These are phyloP conservation scores for Coemansia guatemalensis DNA, from an alignment of 192 early-diverging fungal genomes.

Conservation along the genomic window DNA sequence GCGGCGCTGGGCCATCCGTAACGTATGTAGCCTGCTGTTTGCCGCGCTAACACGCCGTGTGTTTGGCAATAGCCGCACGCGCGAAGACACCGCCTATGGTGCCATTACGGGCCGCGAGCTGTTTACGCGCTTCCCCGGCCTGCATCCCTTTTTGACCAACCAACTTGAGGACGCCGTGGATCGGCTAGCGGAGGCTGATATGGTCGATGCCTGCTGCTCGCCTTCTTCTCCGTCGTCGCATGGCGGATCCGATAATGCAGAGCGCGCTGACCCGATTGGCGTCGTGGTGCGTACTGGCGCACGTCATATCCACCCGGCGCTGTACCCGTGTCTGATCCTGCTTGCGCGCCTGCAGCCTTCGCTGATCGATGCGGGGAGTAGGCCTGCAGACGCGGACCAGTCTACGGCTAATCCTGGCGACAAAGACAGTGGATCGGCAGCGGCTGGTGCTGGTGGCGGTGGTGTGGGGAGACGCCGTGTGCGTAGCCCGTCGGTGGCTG, in stretches of 20 bases:
- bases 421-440: no score
- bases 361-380: slow-evolving; percentile 35
- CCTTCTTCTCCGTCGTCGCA: background rate
- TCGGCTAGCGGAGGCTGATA: slow-evolving; percentile 42
- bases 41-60: slow-evolving; percentile 79
- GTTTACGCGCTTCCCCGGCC: slow-evolving; percentile 80
- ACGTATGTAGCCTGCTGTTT: slow-evolving; percentile 92
- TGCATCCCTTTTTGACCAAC: slow-evolving; percentile 74
- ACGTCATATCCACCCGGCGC: slow-evolving; percentile 73
- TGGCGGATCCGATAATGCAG: slow-evolving; percentile 1
- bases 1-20: slow-evolving; percentile 84
- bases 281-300: slow-evolving; percentile 38
- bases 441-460: no score
- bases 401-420: no score
- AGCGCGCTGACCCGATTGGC: slow-evolving; percentile 7
- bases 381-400: no score
- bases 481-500: slow-evolving; percentile 2
- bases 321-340: slow-evolving; percentile 89
- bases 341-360: slow-evolving; percentile 78
- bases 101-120: slow-evolving; percentile 86
- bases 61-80: slow-evolving; percentile 79
- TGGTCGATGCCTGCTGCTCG: slow-evolving; percentile 8
- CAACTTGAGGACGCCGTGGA: slow-evolving; percentile 73
- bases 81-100: slow-evolving; percentile 72
- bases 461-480: no score